Evolutionary conservation across 1,284 basidiomycete species (phyloP).

Genomic region (Cryptococcus amylolentus): DNA sequence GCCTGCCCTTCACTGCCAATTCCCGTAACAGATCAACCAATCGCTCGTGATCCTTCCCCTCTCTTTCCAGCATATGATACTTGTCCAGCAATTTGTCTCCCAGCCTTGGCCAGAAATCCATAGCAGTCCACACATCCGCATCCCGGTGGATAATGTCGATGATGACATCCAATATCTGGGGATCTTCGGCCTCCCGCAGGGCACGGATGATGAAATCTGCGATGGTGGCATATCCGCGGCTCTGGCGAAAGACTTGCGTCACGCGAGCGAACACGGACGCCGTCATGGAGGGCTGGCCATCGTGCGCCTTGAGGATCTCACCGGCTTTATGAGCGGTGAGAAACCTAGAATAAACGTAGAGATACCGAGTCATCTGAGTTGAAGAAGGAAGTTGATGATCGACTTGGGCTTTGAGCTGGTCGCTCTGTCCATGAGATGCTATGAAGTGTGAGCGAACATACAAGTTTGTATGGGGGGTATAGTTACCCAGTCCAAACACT

Average conservation of each 20-base stretch:
- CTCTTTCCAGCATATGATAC: conserved; percentile 26
- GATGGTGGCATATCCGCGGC: conserved; percentile 37
- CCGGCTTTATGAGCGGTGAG: conserved; percentile 33
- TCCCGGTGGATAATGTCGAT: conserved; percentile 39
- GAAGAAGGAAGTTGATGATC: conserved; percentile 33
- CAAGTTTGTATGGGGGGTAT: too few species aligned
- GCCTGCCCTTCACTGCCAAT: conserved; percentile 27
- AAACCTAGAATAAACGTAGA: conserved; percentile 42
- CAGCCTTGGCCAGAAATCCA: conserved; percentile 41
- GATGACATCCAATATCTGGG: conserved; percentile 37
- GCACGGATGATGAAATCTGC: conserved; percentile 39
- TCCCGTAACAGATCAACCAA: conserved; percentile 27
- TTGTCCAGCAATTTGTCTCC: conserved; percentile 37
- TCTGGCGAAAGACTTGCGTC: conserved; percentile 36
- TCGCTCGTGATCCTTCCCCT: conserved; percentile 23
- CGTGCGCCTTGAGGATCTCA: conserved; percentile 15
- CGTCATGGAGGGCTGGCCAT: conserved; percentile 30
- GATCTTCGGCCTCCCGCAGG: conserved; percentile 32
- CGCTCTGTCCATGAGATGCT: conserved; percentile 31
- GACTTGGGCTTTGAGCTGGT: conserved; percentile 22
- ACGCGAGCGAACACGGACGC: conserved; percentile 40
- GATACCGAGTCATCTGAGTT: conserved; percentile 27
- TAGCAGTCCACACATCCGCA: conserved; percentile 45
- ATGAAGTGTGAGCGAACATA: conserved; percentile 2
- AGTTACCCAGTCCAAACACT: conserved; percentile 36